Evolutionary conservation across 179 eudicot species (phyloP).

Genomic region (Silene vulgaris): DNA sequence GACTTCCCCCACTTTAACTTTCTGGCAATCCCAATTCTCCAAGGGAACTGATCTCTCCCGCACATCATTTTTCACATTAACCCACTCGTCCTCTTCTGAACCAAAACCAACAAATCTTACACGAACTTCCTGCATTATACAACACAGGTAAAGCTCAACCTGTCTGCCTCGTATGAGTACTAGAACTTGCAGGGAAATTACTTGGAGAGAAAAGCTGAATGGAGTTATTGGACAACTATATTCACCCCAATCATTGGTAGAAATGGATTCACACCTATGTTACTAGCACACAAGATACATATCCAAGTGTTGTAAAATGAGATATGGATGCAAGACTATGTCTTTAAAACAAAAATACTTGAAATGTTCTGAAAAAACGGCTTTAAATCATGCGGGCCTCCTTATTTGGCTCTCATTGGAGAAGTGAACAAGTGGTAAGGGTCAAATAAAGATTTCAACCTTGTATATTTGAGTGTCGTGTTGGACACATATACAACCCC

Average conservation of each 20-base stretch:
- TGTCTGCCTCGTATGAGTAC: neutral
- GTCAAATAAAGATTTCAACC: no score
- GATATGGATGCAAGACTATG: neutral
- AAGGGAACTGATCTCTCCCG: constrained; percentile 89
- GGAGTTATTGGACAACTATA: neutral
- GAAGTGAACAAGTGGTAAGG: no score
- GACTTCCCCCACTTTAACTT: constrained; percentile 58
- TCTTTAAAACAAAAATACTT: neutral
- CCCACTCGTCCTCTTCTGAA: constrained; percentile 88
- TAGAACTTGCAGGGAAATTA: no score
- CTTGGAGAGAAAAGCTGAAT: neutral
- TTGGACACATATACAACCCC: neutral
- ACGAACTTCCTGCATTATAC: constrained; percentile 60
- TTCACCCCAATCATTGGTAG: no score
- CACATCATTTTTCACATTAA: constrained; percentile 60
- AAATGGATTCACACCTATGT: neutral
- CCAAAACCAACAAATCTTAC: constrained; percentile 81
- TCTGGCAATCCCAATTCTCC: constrained; percentile 74
- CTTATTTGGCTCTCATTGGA: no score
- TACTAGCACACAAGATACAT: neutral
- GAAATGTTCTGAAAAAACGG: no score
- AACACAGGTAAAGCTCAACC: constrained; percentile 11
- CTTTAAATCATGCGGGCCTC: no score
- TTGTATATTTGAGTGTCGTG: neutral
- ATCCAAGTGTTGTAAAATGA: neutral